phyloP scores from a whole-genome alignment of 1,139 yeast genomes.

The Petasospora fabianii region DNA sequence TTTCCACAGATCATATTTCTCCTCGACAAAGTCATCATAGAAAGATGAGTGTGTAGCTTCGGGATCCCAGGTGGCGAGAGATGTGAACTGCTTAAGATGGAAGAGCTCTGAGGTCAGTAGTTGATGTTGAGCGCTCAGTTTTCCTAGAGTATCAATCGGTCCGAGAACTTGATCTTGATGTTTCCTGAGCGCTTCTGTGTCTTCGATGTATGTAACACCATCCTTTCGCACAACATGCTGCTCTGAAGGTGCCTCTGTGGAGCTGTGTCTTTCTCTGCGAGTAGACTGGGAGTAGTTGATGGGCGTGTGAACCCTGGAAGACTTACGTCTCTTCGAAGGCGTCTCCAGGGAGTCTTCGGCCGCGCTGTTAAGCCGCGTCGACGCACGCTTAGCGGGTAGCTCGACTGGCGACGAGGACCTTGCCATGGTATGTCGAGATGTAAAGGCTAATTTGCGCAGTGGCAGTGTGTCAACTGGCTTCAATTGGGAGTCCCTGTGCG shows the following conservation, averaged over 20 bases:
- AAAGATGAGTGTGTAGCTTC: slow-evolving; percentile 20
- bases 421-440: slow-evolving; percentile 5
- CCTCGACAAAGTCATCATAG: slow-evolving; percentile 27
- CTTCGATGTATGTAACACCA: slow-evolving; percentile 8
- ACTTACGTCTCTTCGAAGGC: slow-evolving; percentile 16
- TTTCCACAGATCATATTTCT: slow-evolving; percentile 26
- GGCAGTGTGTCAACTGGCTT: background rate
- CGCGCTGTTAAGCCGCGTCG: slow-evolving; percentile 3
- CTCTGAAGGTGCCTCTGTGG: background rate
- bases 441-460: too few species aligned
- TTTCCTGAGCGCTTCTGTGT: slow-evolving; percentile 7
- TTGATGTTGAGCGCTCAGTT: slow-evolving; percentile 28
- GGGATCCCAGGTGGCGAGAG: slow-evolving; percentile 36
- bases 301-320: slow-evolving; percentile 11
- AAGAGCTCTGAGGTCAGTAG: slow-evolving; percentile 39
- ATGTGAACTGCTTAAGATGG: slow-evolving; percentile 41
- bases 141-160: slow-evolving; percentile 11
- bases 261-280: slow-evolving; percentile 1
- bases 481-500: background rate
- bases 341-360: slow-evolving; percentile 6
- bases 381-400: slow-evolving; percentile 6
- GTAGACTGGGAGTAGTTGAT: slow-evolving; percentile 7
- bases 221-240: slow-evolving; percentile 8
- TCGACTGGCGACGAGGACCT: slow-evolving; percentile 2
- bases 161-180: slow-evolving; percentile 5